phyloP scores from a whole-genome alignment of 805 yeast species.

The Metschnikowia baotianmanensis region DNA sequence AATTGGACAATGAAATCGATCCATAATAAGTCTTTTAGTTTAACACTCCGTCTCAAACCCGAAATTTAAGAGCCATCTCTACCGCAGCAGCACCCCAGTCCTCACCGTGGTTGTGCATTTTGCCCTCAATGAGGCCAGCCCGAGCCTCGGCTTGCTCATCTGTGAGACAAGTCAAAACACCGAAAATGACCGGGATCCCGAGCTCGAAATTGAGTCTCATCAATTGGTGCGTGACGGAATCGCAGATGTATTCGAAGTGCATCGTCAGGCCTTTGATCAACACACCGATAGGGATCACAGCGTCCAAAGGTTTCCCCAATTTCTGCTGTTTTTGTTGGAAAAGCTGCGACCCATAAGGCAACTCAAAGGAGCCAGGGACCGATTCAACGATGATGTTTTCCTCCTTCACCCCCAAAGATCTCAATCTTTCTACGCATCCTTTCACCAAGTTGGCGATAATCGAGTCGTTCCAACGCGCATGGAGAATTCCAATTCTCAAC shows the following conservation, averaged over 20 bases:
- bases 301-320: constrained; percentile 60
- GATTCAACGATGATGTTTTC: constrained; percentile 77
- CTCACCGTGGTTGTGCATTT: constrained; percentile 92
- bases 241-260: constrained; percentile 98
- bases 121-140: constrained; percentile 75
- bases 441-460: constrained; percentile 76
- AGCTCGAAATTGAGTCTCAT: constrained; percentile 76
- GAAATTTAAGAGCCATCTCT: constrained; percentile 64
- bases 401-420: constrained; percentile 65
- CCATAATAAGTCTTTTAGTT: too few relatives aligned
- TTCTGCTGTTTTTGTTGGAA: constrained; percentile 44
- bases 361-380: constrained; percentile 94
- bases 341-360: constrained; percentile 75
- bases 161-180: constrained; percentile 88
- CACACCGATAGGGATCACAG: constrained; percentile 90
- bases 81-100: constrained; percentile 99
- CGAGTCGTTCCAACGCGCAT: constrained; percentile 90
- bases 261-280: constrained; percentile 94
- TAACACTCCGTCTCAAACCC: too few relatives aligned
- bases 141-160: constrained; percentile 92
- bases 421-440: constrained; percentile 67
- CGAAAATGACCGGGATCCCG: constrained; percentile 82
- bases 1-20: too few relatives aligned
- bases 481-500: constrained; percentile 80
- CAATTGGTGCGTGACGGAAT: constrained; percentile 77